phyloP scores from a whole-genome alignment of 257 asterid genomes.

The Scutellaria barbata region DNA sequence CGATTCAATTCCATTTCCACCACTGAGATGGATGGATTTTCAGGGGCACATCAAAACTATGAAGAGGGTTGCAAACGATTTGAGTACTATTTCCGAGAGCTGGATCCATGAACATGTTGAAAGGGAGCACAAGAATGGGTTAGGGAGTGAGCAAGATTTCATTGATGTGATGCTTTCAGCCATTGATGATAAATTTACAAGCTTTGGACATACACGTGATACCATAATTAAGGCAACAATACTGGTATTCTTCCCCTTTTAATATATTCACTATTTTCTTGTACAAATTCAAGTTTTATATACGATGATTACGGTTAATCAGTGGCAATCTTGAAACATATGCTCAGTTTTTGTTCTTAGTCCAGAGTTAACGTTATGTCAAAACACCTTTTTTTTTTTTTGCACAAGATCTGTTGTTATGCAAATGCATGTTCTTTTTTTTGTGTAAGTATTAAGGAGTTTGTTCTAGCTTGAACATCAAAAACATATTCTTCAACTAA shows the following conservation, averaged over 20 bases:
- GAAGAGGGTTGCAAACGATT: constrained; percentile 46
- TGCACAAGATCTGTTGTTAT: not conserved
- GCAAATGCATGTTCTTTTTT: not conserved
- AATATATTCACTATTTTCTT: too few species aligned
- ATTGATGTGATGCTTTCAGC: constrained; percentile 58
- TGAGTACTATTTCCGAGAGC: constrained; percentile 36
- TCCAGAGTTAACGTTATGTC: too few species aligned
- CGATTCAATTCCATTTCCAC: constrained; percentile 46
- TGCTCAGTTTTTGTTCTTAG: not conserved
- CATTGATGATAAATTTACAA: constrained; percentile 38
- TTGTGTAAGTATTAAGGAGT: not conserved
- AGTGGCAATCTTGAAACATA: not conserved
- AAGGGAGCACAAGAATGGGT: not conserved
- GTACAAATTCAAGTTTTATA: too few species aligned
- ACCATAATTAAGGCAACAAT: constrained; percentile 57
- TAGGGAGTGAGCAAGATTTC: constrained; percentile 43
- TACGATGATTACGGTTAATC: too few species aligned
- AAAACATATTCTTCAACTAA: too few species aligned
- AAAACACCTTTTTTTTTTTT: not conserved
- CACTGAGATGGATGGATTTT: constrained; percentile 53
- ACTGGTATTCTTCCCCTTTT: constrained; percentile 38
- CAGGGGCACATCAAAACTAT: constrained; percentile 48
- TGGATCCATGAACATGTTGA: constrained; percentile 53
- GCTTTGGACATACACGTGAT: constrained; percentile 41
- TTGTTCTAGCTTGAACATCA: not conserved